Conservation (phyloP, 2,329 filamentous ascomycete species). For the Aspergillus ruber region DNA sequence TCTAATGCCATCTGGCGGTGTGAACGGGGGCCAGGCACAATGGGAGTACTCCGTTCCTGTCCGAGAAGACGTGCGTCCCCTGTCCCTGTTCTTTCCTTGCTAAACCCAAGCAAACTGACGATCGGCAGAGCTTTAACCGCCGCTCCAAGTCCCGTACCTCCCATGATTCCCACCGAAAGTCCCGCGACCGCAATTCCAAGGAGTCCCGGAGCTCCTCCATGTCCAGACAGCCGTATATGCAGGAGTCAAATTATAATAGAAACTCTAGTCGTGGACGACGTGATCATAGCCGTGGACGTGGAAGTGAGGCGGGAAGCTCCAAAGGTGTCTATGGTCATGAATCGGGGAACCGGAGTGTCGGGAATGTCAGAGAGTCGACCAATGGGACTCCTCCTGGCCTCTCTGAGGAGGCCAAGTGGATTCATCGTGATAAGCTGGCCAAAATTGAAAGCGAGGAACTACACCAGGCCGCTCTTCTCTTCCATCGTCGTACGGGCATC, state of each 20-base stretch:
- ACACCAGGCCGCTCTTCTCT: constrained; percentile 42
- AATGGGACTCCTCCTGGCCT: constrained; percentile 15
- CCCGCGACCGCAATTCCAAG: constrained; percentile 26
- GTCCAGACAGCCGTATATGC: constrained; percentile 23
- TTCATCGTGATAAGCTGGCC: constrained; percentile 46
- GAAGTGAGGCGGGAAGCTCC: constrained; percentile 33
- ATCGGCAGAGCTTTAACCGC: constrained; percentile 17
- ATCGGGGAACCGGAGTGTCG: constrained; percentile 14
- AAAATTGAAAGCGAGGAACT: constrained; percentile 47
- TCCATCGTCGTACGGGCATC: constrained; percentile 31
- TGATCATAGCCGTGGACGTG: constrained; percentile 27
- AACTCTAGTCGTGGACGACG: constrained; percentile 25
- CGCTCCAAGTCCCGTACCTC: constrained; percentile 30
- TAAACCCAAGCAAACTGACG: constrained; percentile 8
- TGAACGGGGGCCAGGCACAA: constrained; percentile 24
- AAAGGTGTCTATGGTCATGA: constrained; percentile 31
- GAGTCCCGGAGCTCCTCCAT: constrained; percentile 35
- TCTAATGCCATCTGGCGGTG: constrained; percentile 29
- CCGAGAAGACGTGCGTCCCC: constrained; percentile 28
- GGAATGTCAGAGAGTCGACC: constrained; percentile 17
- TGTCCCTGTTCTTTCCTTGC: neutral
- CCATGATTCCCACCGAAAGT: constrained; percentile 29
- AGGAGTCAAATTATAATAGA: constrained; percentile 23
- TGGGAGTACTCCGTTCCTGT: constrained; percentile 36
- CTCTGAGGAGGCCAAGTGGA: constrained; percentile 39